Evolutionary conservation across 805 yeast genomes (phyloP).

Genomic region (Tetrapisispora iriomotensis): DNA sequence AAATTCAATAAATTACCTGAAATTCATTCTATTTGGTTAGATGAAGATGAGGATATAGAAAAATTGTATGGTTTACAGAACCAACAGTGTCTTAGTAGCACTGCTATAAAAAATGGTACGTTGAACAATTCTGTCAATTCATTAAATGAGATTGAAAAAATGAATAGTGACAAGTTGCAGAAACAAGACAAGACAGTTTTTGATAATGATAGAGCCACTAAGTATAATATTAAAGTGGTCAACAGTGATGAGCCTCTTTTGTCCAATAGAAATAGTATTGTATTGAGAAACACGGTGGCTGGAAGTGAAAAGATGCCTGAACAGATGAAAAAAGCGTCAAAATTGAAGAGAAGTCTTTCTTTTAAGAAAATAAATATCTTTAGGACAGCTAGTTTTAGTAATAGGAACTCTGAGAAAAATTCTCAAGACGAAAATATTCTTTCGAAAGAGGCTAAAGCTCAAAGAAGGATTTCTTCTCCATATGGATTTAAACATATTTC

Average conservation of each 20-base stretch:
- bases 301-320: too few relatives aligned
- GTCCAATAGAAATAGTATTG: conserved; percentile 28
- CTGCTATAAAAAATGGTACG: conserved; percentile 11
- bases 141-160: background rate
- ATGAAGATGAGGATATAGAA: conserved; percentile 30
- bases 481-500: conserved; percentile 34
- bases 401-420: background rate
- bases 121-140: background rate
- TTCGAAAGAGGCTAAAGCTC: background rate
- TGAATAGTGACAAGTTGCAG: background rate
- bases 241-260: conserved; percentile 30
- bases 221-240: conserved; percentile 7
- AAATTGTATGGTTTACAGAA: conserved; percentile 28
- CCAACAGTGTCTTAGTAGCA: conserved; percentile 17
- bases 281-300: conserved; percentile 25
- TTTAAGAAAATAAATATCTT: background rate
- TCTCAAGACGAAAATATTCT: background rate
- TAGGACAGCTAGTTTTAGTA: background rate
- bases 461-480: conserved; percentile 29
- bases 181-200: background rate
- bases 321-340: conserved; percentile 1
- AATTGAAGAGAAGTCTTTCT: background rate
- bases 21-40: conserved; percentile 37
- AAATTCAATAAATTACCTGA: conserved; percentile 15
- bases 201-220: background rate